Base-by-base conservation (phyloP, 1,139 yeast species). In the Saccharomyces hybrid region DNA sequence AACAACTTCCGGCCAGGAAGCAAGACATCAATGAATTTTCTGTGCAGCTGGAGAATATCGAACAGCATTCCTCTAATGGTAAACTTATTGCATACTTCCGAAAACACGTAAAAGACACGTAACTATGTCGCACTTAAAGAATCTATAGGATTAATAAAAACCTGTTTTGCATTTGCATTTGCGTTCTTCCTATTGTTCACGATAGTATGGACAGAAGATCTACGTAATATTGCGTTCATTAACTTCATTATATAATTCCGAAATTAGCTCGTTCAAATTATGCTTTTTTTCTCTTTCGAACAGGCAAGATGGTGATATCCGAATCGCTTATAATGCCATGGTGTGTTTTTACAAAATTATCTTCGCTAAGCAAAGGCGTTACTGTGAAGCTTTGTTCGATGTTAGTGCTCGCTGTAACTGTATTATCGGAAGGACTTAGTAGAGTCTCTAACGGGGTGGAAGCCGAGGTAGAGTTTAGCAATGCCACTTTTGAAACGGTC, bases 1-100 rank as follows among this genome's bases (percentile, higher is more conserved):
- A 53, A 38, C 54, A 48, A 8, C 46, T 58, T 3, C 41, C 49
- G 2, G 9, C 38, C 7, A 34, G 5, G 50, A 58, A 44, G 38
- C 31, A 14, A 5, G 32, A 47, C 6, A 16, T n/a, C 7, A 28
- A 6, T 16, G 11, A 26, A 5, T 47, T 47, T 31, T 28, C 49
- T 26, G 19, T 11, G 3, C 50, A 31, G 11, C 4, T n/a, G n/a
- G 34, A 23, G 9, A 31, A 8, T 14, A 38, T 38, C 11, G 44
- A 38, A 11, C 25, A 38, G 31, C n/a, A 46, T 16, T 46, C 28
- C 0, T 46, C 48, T 4, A 46, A 28, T 11, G 23, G 11, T 16
- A 28, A 28, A 6, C 32, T 28, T 14, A 14, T 28, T 28, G n/a
- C 32, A 26, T 28, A 28, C 13, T 46, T 46, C 7, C 8, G 11